These are phyloP conservation scores for Teunomyces gatunensis DNA, from an alignment of 805 yeast genomes.

Conservation along the genomic window DNA sequence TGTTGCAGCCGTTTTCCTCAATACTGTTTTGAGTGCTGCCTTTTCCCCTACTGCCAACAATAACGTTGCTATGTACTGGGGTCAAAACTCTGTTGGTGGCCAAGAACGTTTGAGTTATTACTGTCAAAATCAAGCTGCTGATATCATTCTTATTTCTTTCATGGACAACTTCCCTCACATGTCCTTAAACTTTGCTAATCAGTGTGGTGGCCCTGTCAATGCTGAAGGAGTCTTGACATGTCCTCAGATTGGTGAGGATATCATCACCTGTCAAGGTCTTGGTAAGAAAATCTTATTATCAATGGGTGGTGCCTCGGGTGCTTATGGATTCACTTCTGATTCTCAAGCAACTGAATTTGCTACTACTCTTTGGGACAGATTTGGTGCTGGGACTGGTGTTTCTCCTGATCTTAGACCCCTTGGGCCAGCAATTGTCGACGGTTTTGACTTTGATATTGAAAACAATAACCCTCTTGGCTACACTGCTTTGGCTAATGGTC, in stretches of 20 bases:
- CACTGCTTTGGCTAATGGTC: conserved; percentile 47
- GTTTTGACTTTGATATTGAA: conserved; percentile 78
- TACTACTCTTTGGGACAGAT: conserved; percentile 24
- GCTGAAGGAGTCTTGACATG: conserved; percentile 13
- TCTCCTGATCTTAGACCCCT: conserved; percentile 47
- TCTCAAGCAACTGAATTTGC: conserved; percentile 25
- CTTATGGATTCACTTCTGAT: conserved; percentile 40
- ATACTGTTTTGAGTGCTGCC: conserved; percentile 9
- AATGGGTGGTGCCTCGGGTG: conserved; percentile 50
- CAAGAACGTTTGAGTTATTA: conserved; percentile 12
- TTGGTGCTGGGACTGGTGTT: conserved; percentile 18
- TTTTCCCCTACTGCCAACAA: conserved; percentile 8
- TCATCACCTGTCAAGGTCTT: conserved; percentile 67
- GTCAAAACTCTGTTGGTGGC: conserved; percentile 14
- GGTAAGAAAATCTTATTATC: conserved; percentile 81
- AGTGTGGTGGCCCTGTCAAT: conserved; percentile 12
- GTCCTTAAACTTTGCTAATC: conserved; percentile 14
- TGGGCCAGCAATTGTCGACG: conserved; percentile 75
- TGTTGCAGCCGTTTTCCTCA: conserved; percentile 6
- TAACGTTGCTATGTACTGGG: conserved; percentile 18
- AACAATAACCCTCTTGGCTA: conserved; percentile 62
- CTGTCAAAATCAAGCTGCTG: conserved; percentile 12
- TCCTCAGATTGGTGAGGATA: conserved; percentile 52
- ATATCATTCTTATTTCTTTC: conserved; percentile 14
- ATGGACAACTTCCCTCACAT: conserved; percentile 11